Evolutionary conservation across 2,329 filamentous ascomycete species (phyloP), one percentile per base, ranked within the genome.

Genomic region (Tolypocladium ovalisporum): DNA sequence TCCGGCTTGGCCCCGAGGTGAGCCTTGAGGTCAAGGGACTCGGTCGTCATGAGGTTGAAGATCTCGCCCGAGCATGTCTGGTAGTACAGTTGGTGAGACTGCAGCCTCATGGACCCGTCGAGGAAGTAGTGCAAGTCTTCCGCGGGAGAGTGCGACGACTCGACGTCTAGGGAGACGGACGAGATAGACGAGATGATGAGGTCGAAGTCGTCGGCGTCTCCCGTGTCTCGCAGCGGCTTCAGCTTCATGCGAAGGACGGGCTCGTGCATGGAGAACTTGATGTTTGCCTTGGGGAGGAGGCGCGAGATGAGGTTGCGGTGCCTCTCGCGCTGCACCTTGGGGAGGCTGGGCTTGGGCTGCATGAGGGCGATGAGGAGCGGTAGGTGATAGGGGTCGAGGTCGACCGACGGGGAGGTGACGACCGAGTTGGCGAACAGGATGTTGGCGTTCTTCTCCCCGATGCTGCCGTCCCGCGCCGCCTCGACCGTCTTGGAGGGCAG

Each of bases 261-360:
- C 69, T 99, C 94, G 67, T 99, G 94, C 73, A 99, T 88, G 0
- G 94, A 97, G 44, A 97, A 85, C 68, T 97, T 99, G 71, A 97
- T 88, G 66, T 83, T 96, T 0, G 93, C 89, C 74, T 97, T 97
- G 1, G 94, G 94, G 10, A 99, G 77, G 4, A 97, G 80, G n/a
- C 90, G 85, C 17, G 93, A 96, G 35, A 99, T 87, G 37, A 99
- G 76, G 56, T 84, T 80, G 63, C 91, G 82, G 44, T 77, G 79
- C 62, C 77, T 78, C 58, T 78, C 73, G 52, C 70, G 70, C n/a
- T 73, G 72, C 3, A 65, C 52, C 54, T 60, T 67, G 6, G 66
- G 66, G 1, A 68, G 61, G n/a, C 65, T 68, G 8, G 70, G 71
- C 57, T 78, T 81, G 9, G 78, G 78, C 62, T 86, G 86, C 49